Evolutionary conservation across 2,329 filamentous ascomycete species (phyloP).

Genomic region (Colletotrichum eremochloae): DNA sequence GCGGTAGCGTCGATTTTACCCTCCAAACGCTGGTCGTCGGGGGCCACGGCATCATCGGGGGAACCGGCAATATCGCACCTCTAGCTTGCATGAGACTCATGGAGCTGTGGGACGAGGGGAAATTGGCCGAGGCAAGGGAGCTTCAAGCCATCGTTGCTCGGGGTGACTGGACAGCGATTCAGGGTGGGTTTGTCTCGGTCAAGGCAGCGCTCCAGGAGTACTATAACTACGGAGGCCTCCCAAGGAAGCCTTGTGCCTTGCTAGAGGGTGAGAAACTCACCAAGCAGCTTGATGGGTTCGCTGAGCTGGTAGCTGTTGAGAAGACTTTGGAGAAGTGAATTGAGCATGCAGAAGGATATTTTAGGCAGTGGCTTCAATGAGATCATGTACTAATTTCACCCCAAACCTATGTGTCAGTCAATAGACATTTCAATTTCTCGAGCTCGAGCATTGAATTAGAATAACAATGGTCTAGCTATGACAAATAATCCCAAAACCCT

Average conservation of each 20-base stretch:
- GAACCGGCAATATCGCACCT: conserved; percentile 78
- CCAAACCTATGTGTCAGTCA: not conserved
- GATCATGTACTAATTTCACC: not conserved
- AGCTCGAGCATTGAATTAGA: too few species aligned
- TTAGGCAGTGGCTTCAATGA: not conserved
- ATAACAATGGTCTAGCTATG: too few species aligned
- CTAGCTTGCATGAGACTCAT: conserved; percentile 73
- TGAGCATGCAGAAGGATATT: not conserved
- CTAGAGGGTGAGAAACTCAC: conserved; percentile 46
- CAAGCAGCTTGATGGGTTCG: conserved; percentile 48
- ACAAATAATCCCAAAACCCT: not conserved
- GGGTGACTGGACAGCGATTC: conserved; percentile 78
- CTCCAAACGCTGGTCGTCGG: conserved; percentile 78
- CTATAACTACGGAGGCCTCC: conserved; percentile 73
- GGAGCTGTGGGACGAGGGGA: conserved; percentile 70
- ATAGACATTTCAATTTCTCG: too few species aligned
- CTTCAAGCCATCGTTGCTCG: conserved; percentile 74
- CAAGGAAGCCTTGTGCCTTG: conserved; percentile 63
- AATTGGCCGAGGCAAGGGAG: conserved; percentile 69
- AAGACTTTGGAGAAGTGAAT: conserved; percentile 27
- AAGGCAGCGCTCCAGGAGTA: conserved; percentile 74
- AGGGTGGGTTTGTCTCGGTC: conserved; percentile 77
- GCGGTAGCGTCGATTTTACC: conserved; percentile 81
- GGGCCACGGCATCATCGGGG: conserved; percentile 79
- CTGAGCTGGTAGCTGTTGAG: conserved; percentile 48